phyloP scores from a whole-genome alignment of 106 monocot genomes.

The Ottelia alismoides region DNA sequence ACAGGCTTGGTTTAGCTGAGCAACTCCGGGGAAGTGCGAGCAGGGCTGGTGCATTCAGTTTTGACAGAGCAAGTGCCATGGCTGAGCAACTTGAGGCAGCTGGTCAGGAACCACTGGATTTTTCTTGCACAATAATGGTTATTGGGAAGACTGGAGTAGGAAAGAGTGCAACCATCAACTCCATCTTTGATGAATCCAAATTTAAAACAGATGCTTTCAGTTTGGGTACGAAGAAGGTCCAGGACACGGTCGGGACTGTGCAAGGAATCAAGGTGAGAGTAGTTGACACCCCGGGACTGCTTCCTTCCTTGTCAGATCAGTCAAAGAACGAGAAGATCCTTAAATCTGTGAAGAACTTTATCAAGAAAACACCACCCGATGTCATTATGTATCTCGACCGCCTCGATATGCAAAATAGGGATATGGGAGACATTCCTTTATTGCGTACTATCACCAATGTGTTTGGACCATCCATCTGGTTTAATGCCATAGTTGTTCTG shows the following conservation, averaged over 20 bases:
- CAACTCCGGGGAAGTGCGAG: constrained; percentile 70
- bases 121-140: constrained; percentile 92
- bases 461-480: constrained; percentile 90
- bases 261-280: constrained; percentile 82
- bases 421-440: constrained; percentile 68
- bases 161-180: constrained; percentile 95
- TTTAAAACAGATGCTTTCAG: constrained; percentile 61
- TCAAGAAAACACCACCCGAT: constrained; percentile 72
- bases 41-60: constrained; percentile 61
- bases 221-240: constrained; percentile 49
- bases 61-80: constrained; percentile 80
- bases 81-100: constrained; percentile 81
- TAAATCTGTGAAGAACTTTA: constrained; percentile 54
- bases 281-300: constrained; percentile 92
- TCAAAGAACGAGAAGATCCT: constrained; percentile 64
- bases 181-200: constrained; percentile 57
- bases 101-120: constrained; percentile 57
- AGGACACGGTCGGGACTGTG: constrained; percentile 52
- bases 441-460: constrained; percentile 59
- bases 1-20: constrained; percentile 90
- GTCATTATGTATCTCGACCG: constrained; percentile 93
- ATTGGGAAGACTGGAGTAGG: constrained; percentile 92
- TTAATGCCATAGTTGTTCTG: constrained; percentile 92
- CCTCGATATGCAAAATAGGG: constrained; percentile 86
- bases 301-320: constrained; percentile 51